Evolutionary conservation across 2,329 filamentous ascomycete species (phyloP), one percentile per base, ranked within the genome.

Genomic region (Gnomoniopsis sp.): DNA sequence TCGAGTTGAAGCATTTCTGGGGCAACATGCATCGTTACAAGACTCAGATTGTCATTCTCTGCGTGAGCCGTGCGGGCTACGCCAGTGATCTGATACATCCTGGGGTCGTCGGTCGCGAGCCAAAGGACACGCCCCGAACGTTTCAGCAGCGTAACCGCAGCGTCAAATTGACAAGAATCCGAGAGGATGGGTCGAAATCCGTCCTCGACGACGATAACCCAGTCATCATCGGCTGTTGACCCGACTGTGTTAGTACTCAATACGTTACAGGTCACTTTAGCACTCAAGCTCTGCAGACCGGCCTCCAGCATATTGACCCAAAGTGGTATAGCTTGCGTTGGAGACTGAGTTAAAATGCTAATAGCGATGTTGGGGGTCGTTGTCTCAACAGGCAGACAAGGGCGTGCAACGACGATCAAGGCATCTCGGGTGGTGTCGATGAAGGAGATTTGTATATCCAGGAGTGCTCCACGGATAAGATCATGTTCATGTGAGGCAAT

Each of bases 11-110:
- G 58, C 8, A 61, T 4, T 3, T n/a, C 44, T 3, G 23, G 0
- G 2, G 58, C 53, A 3, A 52, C 51, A 30, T 66, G 65, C 17
- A 65, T 21, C 7, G 64, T 65, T 12, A 47, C 61, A 0, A 65
- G 52, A 1, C 58, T 54, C 11, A 66, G 21, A 3, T 60, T n/a
- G 11, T 60, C 49, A 23, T 65, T 65, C 44, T 65, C 64, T 3
- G 64, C 60, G 21, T 66, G 65, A 3, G 65, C 65, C 1, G 64
- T 64, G 1, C 65, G 64, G 22, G 62, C 47, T 3, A 66, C 21
- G 12, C 65, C 65, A 6, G 47, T 49, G 21, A 65, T 63, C 19
- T 66, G 64, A 23, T 65, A 7, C 36, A 6, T 12, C n/a, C n/a
- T n/a, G n/a, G 60, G 61, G 6, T 43, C 33, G 34, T 62, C 61